Evolutionary conservation across 257 asterid genomes (phyloP).

Genomic region (Orobanche coerulescens): DNA sequence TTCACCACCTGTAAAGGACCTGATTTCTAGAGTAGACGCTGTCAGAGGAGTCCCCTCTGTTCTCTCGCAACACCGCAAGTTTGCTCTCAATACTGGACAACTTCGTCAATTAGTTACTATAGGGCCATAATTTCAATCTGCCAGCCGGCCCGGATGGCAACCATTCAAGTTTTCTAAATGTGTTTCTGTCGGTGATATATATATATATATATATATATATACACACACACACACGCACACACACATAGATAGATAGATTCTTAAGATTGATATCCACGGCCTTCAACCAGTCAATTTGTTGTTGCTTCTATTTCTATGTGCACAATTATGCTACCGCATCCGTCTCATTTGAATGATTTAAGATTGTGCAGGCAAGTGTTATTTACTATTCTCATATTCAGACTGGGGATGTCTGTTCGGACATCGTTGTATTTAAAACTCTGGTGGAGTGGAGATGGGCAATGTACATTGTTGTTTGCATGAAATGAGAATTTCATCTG

Average conservation of each 20-base stretch:
- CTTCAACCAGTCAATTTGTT: slow-evolving; percentile 13
- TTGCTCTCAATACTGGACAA: slow-evolving; percentile 74
- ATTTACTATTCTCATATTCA: not conserved
- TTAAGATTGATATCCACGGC: slow-evolving; percentile 17
- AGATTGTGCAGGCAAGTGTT: not conserved
- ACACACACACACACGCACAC: too few relatives aligned
- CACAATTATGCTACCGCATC: not conserved
- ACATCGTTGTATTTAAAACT: too few relatives aligned
- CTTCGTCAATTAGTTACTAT: slow-evolving; percentile 50
- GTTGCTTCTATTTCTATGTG: not conserved
- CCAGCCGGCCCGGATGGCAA: not conserved
- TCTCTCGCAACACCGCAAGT: slow-evolving; percentile 71
- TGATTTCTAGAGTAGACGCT: slow-evolving; percentile 50
- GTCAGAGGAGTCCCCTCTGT: slow-evolving; percentile 39
- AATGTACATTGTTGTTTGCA: not conserved
- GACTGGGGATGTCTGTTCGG: not conserved
- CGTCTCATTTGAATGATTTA: not conserved
- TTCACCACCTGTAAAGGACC: slow-evolving; percentile 24
- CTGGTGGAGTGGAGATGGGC: too few relatives aligned
- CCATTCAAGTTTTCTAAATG: not conserved
- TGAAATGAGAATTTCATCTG: not conserved
- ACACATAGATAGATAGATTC: too few relatives aligned
- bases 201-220: too few relatives aligned
- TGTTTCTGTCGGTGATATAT: not conserved
- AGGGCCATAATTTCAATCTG: slow-evolving; percentile 21